phyloP scores from a whole-genome alignment of 176 grass and related monocot genomes.

The Aegilops sharonensis region DNA sequence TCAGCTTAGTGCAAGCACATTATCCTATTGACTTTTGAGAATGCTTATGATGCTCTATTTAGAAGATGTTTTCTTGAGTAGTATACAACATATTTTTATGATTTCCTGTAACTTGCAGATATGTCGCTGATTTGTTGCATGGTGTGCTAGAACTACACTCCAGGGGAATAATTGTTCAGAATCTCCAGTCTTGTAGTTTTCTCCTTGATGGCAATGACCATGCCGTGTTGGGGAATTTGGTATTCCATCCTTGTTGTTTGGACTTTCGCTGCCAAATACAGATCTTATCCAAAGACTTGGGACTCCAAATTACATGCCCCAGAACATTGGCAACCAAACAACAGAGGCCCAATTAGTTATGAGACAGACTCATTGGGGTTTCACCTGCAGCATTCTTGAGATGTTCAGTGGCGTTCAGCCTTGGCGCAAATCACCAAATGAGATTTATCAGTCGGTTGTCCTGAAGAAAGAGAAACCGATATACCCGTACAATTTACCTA shows the following conservation, averaged over 20 bases:
- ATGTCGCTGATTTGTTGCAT: constrained; percentile 67
- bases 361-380: constrained; percentile 87
- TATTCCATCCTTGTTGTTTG: constrained; percentile 60
- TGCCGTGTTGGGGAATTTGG: constrained; percentile 72
- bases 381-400: constrained; percentile 91
- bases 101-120: constrained; percentile 28
- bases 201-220: constrained; percentile 61
- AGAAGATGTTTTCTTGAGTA: no score
- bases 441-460: constrained; percentile 72
- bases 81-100: no score
- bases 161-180: constrained; percentile 48
- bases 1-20: no score
- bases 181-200: constrained; percentile 84
- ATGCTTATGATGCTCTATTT: no score
- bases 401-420: constrained; percentile 87
- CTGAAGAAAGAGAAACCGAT: constrained; percentile 77
- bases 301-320: constrained; percentile 91
- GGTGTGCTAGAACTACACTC: constrained; percentile 37
- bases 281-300: constrained; percentile 68
- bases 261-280: constrained; percentile 63
- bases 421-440: constrained; percentile 73
- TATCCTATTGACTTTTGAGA: no score
- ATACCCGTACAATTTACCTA: constrained; percentile 61
- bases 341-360: constrained; percentile 73
- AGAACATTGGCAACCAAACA: constrained; percentile 83